These are phyloP conservation scores for Ceratobasidium sp. DNA, from an alignment of 1,284 basidiomycete genomes.

Conservation along the genomic window DNA sequence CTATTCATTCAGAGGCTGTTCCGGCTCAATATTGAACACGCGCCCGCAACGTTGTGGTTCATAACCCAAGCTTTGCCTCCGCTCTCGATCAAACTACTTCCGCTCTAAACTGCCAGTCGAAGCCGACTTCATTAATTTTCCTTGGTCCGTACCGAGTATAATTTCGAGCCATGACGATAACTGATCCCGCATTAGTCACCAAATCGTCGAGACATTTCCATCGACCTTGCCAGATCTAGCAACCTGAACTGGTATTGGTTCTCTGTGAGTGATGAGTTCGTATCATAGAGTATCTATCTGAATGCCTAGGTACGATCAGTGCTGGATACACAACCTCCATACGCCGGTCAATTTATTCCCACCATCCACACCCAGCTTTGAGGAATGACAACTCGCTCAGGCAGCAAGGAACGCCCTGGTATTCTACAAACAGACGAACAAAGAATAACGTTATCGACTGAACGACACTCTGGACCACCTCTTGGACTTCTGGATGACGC, in stretches of 20 bases:
- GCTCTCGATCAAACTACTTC: neutral
- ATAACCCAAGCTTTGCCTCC: neutral
- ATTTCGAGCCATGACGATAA: neutral
- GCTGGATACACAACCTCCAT: neutral
- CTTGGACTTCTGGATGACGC: constrained; percentile 37
- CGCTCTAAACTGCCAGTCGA: neutral
- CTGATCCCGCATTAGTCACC: neutral
- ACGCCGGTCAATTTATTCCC: neutral
- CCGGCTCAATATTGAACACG: constrained; percentile 2
- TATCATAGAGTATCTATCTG: too few relatives aligned
- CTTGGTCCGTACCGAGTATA: too few relatives aligned
- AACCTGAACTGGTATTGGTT: too few relatives aligned
- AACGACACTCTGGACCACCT: neutral
- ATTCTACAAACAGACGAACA: neutral
- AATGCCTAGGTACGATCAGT: neutral
- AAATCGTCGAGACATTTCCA: neutral
- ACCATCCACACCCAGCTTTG: neutral
- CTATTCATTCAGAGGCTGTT: neutral
- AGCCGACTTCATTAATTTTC: neutral
- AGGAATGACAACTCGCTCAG: neutral
- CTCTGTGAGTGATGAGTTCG: too few relatives aligned
- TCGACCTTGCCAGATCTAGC: neutral
- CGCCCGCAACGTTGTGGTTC: neutral
- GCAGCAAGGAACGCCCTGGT: neutral
- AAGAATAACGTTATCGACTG: neutral